These are phyloP conservation scores for Didymella pinodella DNA, from an alignment of 2,329 filamentous ascomycete genomes.

Conservation along the genomic window DNA sequence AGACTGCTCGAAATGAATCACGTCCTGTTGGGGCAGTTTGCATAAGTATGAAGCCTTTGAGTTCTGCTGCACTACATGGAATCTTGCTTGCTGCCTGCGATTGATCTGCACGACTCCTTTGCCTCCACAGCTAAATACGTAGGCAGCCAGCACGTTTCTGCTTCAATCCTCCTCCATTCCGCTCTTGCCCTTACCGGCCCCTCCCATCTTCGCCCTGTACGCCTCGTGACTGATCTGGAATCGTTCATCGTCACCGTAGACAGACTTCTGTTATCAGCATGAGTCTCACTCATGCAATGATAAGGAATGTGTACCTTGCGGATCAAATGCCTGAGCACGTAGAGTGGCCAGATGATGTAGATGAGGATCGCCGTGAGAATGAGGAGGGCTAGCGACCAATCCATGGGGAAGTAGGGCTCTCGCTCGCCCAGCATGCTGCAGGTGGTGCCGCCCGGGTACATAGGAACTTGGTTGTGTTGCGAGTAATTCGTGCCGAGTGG, in stretches of 20 bases:
- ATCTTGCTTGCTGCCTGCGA: neutral
- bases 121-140: neutral
- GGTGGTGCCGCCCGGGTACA: slow-evolving; percentile 5
- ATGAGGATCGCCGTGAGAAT: neutral
- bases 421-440: neutral
- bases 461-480: neutral
- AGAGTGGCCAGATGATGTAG: slow-evolving; percentile 7
- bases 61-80: neutral
- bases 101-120: neutral
- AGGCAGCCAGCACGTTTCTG: no score
- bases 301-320: neutral
- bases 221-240: slow-evolving; percentile 6
- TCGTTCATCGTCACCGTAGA: neutral
- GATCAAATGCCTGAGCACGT: slow-evolving; percentile 7
- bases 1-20: neutral
- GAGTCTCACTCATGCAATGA: neutral
- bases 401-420: slow-evolving; percentile 3
- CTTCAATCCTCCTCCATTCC: neutral
- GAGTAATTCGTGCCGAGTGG: neutral
- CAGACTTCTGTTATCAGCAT: slow-evolving; percentile 13
- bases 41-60: neutral
- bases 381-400: neutral
- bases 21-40: neutral
- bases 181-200: neutral
- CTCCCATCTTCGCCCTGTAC: slow-evolving; percentile 2